Percentiles rank a stretch among this genome's conserved stretches.
Conservation (phyloP, 495 filamentous ascomycete genomes). For the Neurospora sp. region DNA sequence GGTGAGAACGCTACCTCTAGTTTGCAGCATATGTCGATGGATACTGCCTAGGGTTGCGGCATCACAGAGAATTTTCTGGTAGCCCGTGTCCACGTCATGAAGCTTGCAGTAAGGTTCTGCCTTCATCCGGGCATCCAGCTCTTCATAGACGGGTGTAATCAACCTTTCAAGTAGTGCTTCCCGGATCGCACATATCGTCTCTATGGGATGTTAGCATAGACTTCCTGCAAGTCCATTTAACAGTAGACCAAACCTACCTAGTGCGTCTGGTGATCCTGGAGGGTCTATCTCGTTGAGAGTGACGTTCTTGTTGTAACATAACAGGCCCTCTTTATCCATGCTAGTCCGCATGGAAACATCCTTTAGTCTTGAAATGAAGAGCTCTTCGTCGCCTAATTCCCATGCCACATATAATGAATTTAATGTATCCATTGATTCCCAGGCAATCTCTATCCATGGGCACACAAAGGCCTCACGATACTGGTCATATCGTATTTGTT, state of each 20-base stretch:
- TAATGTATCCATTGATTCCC: too few relatives aligned
- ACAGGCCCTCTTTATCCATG: background rate
- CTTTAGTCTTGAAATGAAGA: too few relatives aligned
- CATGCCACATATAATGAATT: background rate
- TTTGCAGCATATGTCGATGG: background rate
- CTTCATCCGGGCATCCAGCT: background rate
- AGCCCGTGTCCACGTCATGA: too few relatives aligned
- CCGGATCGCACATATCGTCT: background rate
- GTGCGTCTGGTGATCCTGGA: too few relatives aligned
- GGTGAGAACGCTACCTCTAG: background rate
- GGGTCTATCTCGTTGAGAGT: too few relatives aligned
- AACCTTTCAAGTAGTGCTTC: background rate
- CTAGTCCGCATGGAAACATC: too few relatives aligned
- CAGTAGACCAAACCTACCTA: too few relatives aligned
- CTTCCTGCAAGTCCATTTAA: too few relatives aligned
- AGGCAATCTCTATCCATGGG: too few relatives aligned
- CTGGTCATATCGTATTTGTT: conserved; percentile 21
- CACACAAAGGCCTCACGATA: conserved; percentile 12
- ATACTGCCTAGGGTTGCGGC: background rate
- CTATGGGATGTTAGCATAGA: background rate
- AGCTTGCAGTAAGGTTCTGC: background rate
- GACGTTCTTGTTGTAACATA: too few relatives aligned
- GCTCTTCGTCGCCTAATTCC: background rate
- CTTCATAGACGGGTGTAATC: background rate
- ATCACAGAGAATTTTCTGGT: too few relatives aligned